These are phyloP conservation scores for Apiotrichum laibachii DNA, from an alignment of 1,284 basidiomycete genomes.

Conservation along the genomic window DNA sequence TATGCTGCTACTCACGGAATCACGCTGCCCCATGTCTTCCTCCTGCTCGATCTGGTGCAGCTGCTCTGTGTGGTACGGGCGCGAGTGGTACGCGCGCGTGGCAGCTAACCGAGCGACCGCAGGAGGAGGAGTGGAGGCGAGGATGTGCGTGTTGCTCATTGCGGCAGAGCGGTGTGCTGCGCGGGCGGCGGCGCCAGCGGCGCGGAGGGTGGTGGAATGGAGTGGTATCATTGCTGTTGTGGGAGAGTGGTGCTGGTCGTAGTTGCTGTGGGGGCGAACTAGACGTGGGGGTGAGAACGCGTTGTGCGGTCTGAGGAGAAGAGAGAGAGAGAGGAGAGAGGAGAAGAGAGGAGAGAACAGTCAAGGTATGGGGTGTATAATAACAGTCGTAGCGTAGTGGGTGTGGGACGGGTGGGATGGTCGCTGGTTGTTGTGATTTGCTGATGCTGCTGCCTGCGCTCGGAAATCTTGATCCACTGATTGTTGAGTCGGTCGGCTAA, in stretches of 20 bases:
- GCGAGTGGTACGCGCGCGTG: slow-evolving; percentile 7
- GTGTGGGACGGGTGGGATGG: too few species aligned
- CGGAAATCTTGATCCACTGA: too few species aligned
- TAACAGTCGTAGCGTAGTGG: too few species aligned
- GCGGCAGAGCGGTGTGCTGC: too few species aligned
- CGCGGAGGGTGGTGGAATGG: too few species aligned
- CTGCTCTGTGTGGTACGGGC: slow-evolving; percentile 8
- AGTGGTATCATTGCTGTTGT: too few species aligned
- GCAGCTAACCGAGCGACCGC: background rate
- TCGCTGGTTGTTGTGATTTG: too few species aligned
- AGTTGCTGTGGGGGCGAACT: background rate
- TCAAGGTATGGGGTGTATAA: background rate
- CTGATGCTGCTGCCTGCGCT: too few species aligned
- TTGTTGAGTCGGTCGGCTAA: too few species aligned
- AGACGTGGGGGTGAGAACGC: background rate
- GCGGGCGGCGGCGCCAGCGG: too few species aligned
- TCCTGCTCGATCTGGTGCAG: slow-evolving; percentile 11
- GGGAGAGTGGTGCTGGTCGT: background rate
- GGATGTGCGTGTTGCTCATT: too few species aligned
- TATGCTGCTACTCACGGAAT: slow-evolving; percentile 7
- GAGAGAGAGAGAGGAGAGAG: background rate
- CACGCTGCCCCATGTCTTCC: slow-evolving; percentile 13
- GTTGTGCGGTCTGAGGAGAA: background rate
- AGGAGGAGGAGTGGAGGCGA: too few species aligned
- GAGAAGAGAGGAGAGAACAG: background rate